Evolutionary conservation across 2,329 filamentous ascomycete genomes (phyloP), one percentile per base, ranked within the genome.

Genomic region (Aspergillus uvarum): DNA sequence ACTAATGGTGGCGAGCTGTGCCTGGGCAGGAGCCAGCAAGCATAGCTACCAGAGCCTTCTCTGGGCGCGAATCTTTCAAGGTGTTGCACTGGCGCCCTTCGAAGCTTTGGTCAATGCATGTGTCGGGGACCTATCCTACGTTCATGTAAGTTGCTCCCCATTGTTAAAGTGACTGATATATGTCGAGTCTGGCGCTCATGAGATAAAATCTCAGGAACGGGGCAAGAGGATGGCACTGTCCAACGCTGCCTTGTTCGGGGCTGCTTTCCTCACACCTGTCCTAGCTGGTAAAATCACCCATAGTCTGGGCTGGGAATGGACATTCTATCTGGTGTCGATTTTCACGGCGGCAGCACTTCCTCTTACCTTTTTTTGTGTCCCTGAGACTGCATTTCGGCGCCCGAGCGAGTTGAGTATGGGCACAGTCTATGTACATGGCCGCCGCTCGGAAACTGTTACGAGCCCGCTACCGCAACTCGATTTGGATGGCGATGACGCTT

Each of bases 101-200:
- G 94, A 98, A 77, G 90, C 91, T 1, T 80, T 97, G 24, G 89
- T 97, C 59, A 96, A 96, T 75, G 91, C 91, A 0, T 89, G 87
- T 52, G 90, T 97, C 6, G 94, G 92, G 47, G 94, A 98, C 74
- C 74, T 98, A 54, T 97, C 94, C 76, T 95, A 88, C 74, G 92
- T 97, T 26, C 94, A 94, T 78, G 87, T 90, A 75, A 76, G 85
- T 74, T 14, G 47, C 52, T 16, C 29, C 16, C 22, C 2, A 26
- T 44, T 16, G 19, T 21, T 54, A 48, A 6, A n/a, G n/a, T 29
- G 12, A 16, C 32, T 35, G 14, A 16, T 16, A 16, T 4, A 16
- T 2, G 4, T 42, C 14, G n/a, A 32, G 26, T 14, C 16, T 14
- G 29, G 19, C 16, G 31, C 32, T 26, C 8, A 26, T 12, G 14